Conservation (phyloP, 1,284 basidiomycete species). For the Marasmius fiardii region DNA sequence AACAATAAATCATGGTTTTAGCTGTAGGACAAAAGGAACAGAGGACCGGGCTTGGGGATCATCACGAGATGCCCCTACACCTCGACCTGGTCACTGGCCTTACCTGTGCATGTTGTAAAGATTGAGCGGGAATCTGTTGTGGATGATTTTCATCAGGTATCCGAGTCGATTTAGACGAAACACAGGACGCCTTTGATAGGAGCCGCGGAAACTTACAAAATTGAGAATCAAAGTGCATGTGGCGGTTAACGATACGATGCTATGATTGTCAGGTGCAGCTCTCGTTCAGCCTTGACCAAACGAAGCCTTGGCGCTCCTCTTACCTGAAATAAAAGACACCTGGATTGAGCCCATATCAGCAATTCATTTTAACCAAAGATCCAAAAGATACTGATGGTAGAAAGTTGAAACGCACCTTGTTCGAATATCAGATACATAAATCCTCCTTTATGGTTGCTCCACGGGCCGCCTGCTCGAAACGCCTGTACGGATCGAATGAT, state of each 20-base stretch:
- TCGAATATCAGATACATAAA: constrained; percentile 18
- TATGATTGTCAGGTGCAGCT: no score
- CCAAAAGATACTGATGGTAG: no score
- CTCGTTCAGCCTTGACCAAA: no score
- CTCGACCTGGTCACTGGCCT: no score
- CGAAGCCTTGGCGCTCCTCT: not conserved
- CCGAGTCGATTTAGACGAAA: no score
- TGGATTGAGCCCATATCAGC: constrained; percentile 5
- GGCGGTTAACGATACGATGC: constrained; percentile 25
- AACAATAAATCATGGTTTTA: not conserved
- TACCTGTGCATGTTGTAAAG: no score
- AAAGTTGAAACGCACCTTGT: constrained; percentile 21
- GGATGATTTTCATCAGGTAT: no score
- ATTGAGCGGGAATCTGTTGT: no score
- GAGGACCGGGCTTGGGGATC: not conserved
- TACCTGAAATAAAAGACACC: constrained; percentile 26
- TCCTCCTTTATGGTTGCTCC: constrained; percentile 10
- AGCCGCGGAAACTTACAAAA: constrained; percentile 19
- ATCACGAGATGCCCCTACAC: no score
- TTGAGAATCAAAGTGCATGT: constrained; percentile 24
- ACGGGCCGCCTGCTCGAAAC: constrained; percentile 14
- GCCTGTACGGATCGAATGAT: constrained; percentile 21
- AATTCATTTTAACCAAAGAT: not conserved
- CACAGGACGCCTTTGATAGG: no score
- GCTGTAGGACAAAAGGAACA: not conserved